phyloP scores from a whole-genome alignment of 1,284 basidiomycete genomes.

The Cryptococcus sp. region DNA sequence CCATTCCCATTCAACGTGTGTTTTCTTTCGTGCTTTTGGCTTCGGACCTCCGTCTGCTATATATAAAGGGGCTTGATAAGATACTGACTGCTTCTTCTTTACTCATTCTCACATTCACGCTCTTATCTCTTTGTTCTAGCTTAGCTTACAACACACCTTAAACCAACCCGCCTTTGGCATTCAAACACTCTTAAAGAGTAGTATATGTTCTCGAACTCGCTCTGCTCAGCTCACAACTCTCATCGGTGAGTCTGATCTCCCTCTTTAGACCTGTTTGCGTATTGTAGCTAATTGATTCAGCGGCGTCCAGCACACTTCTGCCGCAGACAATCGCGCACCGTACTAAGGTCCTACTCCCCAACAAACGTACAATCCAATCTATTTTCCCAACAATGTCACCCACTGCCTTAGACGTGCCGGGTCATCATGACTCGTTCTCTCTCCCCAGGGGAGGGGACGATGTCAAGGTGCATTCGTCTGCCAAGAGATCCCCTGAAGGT shows the following conservation, averaged over 20 bases:
- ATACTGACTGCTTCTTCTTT: background rate
- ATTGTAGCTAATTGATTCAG: slow-evolving; percentile 13
- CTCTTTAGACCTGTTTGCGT: background rate
- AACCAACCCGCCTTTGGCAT: background rate
- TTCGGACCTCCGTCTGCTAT: background rate
- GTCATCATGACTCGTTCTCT: slow-evolving; percentile 44
- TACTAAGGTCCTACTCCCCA: slow-evolving; percentile 34
- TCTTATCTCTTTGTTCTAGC: slow-evolving; percentile 1
- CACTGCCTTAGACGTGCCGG: slow-evolving; percentile 36
- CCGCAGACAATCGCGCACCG: slow-evolving; percentile 23
- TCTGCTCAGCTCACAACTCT: slow-evolving; percentile 44
- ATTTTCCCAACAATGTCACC: slow-evolving; percentile 41
- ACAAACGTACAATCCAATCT: slow-evolving; percentile 6
- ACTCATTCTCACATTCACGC: slow-evolving; percentile 4
- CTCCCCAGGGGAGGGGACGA: slow-evolving; percentile 59
- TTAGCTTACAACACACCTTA: background rate
- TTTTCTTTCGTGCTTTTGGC: background rate
- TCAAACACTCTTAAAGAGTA: slow-evolving; percentile 17
- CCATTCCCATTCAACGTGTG: background rate
- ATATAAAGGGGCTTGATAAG: background rate
- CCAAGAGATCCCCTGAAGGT: slow-evolving; percentile 62
- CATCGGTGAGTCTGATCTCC: slow-evolving; percentile 30
- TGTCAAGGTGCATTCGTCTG: slow-evolving; percentile 69
- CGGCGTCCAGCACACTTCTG: slow-evolving; percentile 49
- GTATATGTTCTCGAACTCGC: slow-evolving; percentile 45